phyloP scores from a whole-genome alignment of 352 stramenopile genomes.

The Phytophthora ramorum region DNA sequence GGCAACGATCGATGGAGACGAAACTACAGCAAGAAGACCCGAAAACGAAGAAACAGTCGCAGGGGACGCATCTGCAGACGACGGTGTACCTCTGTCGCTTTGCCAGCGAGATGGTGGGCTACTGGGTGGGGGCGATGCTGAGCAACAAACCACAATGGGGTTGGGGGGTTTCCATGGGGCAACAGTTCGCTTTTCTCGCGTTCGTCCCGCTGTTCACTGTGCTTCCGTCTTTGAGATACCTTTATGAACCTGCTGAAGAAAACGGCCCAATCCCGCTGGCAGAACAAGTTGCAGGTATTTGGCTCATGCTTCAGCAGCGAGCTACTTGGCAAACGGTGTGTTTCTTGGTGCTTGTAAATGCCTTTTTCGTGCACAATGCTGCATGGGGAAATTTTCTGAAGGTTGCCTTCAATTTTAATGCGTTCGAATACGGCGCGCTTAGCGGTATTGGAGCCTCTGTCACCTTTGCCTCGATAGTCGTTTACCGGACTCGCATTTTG shows the following conservation, averaged over 20 bases:
- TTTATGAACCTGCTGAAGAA: conserved; percentile 59
- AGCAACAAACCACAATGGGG: conserved; percentile 68
- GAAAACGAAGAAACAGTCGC: conserved; percentile 36
- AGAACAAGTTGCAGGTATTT: conserved; percentile 53
- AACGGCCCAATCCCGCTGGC: conserved; percentile 34
- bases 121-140: conserved; percentile 67
- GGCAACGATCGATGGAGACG: conserved; percentile 12
- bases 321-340: conserved; percentile 81
- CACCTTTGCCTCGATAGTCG: conserved; percentile 62
- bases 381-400: conserved; percentile 86
- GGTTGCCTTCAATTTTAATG: conserved; percentile 71
- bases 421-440: conserved; percentile 82
- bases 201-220: conserved; percentile 64
- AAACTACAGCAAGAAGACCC: conserved; percentile 30
- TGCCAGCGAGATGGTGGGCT: conserved; percentile 81
- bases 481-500: conserved; percentile 66
- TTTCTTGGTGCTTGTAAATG: conserved; percentile 74
- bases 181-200: conserved; percentile 72
- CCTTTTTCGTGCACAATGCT: conserved; percentile 73
- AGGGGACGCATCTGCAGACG: conserved; percentile 60
- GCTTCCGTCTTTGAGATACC: conserved; percentile 57
- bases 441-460: conserved; percentile 72
- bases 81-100: conserved; percentile 82
- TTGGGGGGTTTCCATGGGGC: conserved; percentile 59
- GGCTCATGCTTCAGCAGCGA: conserved; percentile 67